Evolutionary conservation across 495 filamentous ascomycete species (phyloP), one percentile per base, ranked within the genome.

Genomic region (Corynascus novoguineensis): DNA sequence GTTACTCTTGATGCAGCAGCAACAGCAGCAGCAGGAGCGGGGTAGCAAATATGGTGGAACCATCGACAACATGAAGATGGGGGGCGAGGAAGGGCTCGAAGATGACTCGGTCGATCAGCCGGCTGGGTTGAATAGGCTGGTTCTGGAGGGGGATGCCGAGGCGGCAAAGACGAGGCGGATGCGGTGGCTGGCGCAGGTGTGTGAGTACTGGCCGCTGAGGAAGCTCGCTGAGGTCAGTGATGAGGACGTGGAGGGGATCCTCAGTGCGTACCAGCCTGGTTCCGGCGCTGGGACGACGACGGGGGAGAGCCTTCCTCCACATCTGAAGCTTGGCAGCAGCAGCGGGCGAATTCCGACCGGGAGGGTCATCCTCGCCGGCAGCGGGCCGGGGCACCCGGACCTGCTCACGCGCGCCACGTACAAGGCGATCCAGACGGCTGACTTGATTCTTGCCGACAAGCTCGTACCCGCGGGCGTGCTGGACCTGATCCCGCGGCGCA

Each of bases 191-290:
- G 83, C 86, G 17, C 93, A 98, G 67, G 92, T 98, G 17, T 98
- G 95, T 78, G 93, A 98, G 75, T 98, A 98, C 72, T 98, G 95
- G 95, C 92, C 93, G 1, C 76, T 98, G 21, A 82, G 82, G 42
- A 83, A 87, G 17, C 80, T 98, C 3, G 90, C 90, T 8, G 76
- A 78, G 27, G 85, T 97, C 51, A 83, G 81, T 12, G 89, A 96
- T 64, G 79, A 72, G 15, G 92, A 97, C 64, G 85, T 96, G 5
- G 80, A 88, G 7, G 66, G 72, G 19, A 81, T 96, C 17, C 75
- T 96, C 9, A 71, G 79, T 57, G 81, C 84, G 8, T 97, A 97
- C 60, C 65, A 61, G 15, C 28, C n/a, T 10, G 28, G 41, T 12
- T 11, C 41, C 21, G 41, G n/a, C n/a, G n/a, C n/a, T n/a, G n/a